phyloP scores from a whole-genome alignment of 108 stramenopile species.

The Epithemia pelagica region DNA sequence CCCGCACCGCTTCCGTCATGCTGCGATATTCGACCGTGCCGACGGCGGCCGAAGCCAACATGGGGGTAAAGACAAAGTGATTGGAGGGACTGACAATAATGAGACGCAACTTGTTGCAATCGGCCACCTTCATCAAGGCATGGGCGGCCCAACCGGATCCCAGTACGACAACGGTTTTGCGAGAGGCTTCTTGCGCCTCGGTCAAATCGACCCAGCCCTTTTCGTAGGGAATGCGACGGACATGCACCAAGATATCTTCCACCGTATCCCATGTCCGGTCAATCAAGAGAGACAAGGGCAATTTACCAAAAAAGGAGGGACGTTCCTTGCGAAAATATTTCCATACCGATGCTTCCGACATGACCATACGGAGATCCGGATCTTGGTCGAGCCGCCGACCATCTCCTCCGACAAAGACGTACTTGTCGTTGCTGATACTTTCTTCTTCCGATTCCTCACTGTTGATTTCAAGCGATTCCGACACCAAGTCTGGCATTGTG shows the following conservation, averaged over 20 bases:
- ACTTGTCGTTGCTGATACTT: conserved; percentile 1
- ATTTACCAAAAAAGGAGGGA: conserved; percentile 1
- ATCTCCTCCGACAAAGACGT: neutral
- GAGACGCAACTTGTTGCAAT: conserved; percentile 44
- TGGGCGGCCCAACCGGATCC: conserved; percentile 86
- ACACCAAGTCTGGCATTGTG: neutral
- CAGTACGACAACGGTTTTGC: conserved; percentile 56
- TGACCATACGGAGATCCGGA: neutral
- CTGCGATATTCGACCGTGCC: conserved; percentile 65
- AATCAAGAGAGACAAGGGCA: conserved; percentile 14
- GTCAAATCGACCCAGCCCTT: conserved; percentile 23
- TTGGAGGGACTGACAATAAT: conserved; percentile 57
- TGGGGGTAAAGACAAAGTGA: conserved; percentile 77
- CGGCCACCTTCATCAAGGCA: conserved; percentile 58
- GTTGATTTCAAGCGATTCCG: neutral
- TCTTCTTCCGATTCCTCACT: neutral
- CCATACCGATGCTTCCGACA: neutral
- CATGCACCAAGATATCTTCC: conserved; percentile 36
- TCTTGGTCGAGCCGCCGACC: neutral
- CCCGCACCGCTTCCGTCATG: conserved; percentile 64
- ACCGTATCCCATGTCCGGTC: conserved; percentile 40
- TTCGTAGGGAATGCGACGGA: conserved; percentile 36
- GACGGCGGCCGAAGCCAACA: conserved; percentile 59
- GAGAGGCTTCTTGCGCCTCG: conserved; percentile 15
- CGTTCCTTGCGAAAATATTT: conserved; percentile 5